A percentile compares a stretch with the other conserved stretches of the same genome.
Evolutionary conservation across 345 rosid species (phyloP).

Genomic region (Crucihimalaya himalaica): DNA sequence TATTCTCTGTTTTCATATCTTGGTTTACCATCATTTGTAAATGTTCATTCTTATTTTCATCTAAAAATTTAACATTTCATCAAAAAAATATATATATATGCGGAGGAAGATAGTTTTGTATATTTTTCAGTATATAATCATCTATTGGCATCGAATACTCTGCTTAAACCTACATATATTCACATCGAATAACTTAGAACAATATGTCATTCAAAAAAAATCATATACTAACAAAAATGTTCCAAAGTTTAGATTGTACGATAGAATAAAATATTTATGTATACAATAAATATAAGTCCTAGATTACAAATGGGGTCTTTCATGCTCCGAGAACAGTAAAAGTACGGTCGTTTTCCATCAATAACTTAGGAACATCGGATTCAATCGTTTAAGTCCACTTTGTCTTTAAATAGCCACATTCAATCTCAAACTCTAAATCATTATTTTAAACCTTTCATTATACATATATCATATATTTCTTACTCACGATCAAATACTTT

Average conservation of each 20-base stretch:
- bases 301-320: constrained; percentile 27
- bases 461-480: constrained; percentile 3
- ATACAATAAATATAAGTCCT: not conserved
- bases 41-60: no score
- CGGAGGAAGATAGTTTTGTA: not conserved
- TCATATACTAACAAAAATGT: not conserved
- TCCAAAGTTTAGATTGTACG: constrained; percentile 8
- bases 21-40: no score
- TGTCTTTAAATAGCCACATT: constrained; percentile 39
- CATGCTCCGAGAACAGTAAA: constrained; percentile 33
- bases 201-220: constrained; percentile 27
- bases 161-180: constrained; percentile 34
- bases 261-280: not conserved
- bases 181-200: constrained; percentile 32
- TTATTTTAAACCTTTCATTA: not conserved
- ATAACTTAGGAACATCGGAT: constrained; percentile 23
- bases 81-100: no score
- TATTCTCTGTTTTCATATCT: no score
- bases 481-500: constrained; percentile 16
- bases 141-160: constrained; percentile 19
- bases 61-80: no score
- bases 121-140: not conserved
- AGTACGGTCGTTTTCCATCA: constrained; percentile 36
- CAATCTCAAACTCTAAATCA: constrained; percentile 27
- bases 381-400: constrained; percentile 24